These are phyloP conservation scores for Chrysoporthe puriensis DNA, from an alignment of 2,329 filamentous ascomycete genomes.

Conservation along the genomic window DNA sequence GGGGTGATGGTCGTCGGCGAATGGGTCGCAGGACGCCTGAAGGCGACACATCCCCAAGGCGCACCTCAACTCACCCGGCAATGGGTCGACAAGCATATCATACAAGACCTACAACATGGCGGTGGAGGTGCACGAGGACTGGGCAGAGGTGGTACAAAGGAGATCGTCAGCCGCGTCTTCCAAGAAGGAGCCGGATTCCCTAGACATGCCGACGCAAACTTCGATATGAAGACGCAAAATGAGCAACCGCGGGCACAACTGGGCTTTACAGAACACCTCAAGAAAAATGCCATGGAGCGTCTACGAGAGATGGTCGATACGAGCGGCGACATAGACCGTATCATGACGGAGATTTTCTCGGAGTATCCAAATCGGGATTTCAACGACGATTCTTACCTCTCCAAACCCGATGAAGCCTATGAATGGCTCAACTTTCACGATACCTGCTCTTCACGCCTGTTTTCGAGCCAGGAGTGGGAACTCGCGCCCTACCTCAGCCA, in stretches of 20 bases:
- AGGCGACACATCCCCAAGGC: slow-evolving; percentile 48
- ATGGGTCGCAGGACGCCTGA: slow-evolving; percentile 78
- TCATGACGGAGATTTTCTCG: slow-evolving; percentile 82
- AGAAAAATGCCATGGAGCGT: slow-evolving; percentile 72
- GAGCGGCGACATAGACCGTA: slow-evolving; percentile 76
- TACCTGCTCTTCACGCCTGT: slow-evolving; percentile 75
- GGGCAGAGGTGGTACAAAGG: slow-evolving; percentile 71
- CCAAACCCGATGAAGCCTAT: slow-evolving; percentile 84
- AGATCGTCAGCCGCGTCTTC: slow-evolving; percentile 79
- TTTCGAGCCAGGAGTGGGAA: slow-evolving; percentile 90
- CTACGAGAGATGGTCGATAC: slow-evolving; percentile 78
- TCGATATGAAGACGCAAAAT: slow-evolving; percentile 50
- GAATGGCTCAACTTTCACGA: slow-evolving; percentile 98
- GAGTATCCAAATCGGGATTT: slow-evolving; percentile 86
- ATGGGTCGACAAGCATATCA: slow-evolving; percentile 76
- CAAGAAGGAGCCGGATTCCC: slow-evolving; percentile 79
- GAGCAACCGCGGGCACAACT: slow-evolving; percentile 64
- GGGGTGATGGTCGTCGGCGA: slow-evolving; percentile 86
- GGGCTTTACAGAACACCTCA: slow-evolving; percentile 73
- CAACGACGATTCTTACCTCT: slow-evolving; percentile 89
- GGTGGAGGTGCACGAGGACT: slow-evolving; percentile 73
- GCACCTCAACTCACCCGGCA: slow-evolving; percentile 63
- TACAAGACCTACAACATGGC: slow-evolving; percentile 69
- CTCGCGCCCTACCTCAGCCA: slow-evolving; percentile 84
- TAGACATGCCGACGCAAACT: slow-evolving; percentile 52